These are phyloP conservation scores for Breynia disticha DNA, from an alignment of 441 rosid genomes.

Conservation along the genomic window DNA sequence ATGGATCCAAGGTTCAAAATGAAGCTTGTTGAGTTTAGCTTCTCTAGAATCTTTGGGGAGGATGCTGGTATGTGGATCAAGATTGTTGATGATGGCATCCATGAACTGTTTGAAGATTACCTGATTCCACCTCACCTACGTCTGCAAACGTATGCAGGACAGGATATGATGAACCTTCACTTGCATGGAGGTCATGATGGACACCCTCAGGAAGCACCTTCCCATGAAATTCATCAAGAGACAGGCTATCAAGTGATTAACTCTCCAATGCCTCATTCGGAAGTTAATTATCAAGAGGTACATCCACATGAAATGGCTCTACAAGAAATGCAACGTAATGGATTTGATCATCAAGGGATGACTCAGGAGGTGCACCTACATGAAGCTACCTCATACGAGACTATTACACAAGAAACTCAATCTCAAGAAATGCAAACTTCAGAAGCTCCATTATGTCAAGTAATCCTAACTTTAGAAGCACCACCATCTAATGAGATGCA, in stretches of 20 bases:
- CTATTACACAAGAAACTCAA: background rate
- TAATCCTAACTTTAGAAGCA: background rate
- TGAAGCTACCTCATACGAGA: conserved; percentile 3
- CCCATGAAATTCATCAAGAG: conserved; percentile 13
- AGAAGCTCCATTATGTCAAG: background rate
- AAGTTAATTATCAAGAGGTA: conserved; percentile 2
- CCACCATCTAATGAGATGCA: background rate
- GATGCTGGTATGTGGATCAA: conserved; percentile 54
- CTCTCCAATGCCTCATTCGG: conserved; percentile 7
- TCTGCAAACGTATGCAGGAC: conserved; percentile 32
- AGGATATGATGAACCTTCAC: conserved; percentile 22
- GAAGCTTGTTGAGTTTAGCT: conserved; percentile 91
- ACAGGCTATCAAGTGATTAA: conserved; percentile 9
- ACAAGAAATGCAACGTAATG: background rate
- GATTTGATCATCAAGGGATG: no score
- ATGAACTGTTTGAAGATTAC: conserved; percentile 67
- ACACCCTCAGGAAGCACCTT: conserved; percentile 13
- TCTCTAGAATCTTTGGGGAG: conserved; percentile 63
- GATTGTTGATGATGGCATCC: conserved; percentile 68
- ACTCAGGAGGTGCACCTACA: conserved; percentile 1
- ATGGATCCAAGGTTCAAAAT: conserved; percentile 96
- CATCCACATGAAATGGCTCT: conserved; percentile 4
- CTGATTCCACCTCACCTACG: conserved; percentile 23
- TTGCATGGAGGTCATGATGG: background rate
- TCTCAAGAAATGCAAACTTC: background rate